phyloP scores from a whole-genome alignment of 768 basidiomycete species.

The Pisolithus microcarpus region DNA sequence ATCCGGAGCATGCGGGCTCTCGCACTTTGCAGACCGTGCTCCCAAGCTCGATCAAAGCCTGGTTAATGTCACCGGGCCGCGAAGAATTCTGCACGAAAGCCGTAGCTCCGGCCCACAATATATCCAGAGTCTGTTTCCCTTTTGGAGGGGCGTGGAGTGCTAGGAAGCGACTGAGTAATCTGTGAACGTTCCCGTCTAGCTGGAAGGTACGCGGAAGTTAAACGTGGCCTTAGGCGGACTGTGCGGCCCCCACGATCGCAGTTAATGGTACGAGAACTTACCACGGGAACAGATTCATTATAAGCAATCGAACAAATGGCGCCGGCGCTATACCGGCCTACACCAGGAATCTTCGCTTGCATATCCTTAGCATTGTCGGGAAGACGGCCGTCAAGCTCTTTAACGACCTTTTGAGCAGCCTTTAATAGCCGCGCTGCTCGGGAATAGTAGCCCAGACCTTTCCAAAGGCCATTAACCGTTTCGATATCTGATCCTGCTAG shows the following conservation, averaged over 20 bases:
- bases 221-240: not conserved
- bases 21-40: slow-evolving; percentile 87
- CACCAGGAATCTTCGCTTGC: slow-evolving; percentile 78
- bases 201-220: slow-evolving; percentile 21
- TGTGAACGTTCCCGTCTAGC: slow-evolving; percentile 88
- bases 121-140: slow-evolving; percentile 65
- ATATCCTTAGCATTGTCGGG: slow-evolving; percentile 77
- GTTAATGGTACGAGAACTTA: slow-evolving; percentile 34
- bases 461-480: slow-evolving; percentile 85
- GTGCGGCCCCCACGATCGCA: not conserved
- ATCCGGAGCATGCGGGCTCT: slow-evolving; percentile 64
- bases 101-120: slow-evolving; percentile 76
- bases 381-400: slow-evolving; percentile 58
- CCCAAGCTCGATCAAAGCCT: slow-evolving; percentile 92
- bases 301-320: slow-evolving; percentile 85
- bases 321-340: slow-evolving; percentile 86
- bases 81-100: slow-evolving; percentile 52
- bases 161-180: slow-evolving; percentile 76
- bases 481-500: slow-evolving; percentile 71
- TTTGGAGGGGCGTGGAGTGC: slow-evolving; percentile 80
- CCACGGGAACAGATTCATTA: slow-evolving; percentile 75
- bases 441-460: slow-evolving; percentile 87
- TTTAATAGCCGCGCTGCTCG: slow-evolving; percentile 74
- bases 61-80: slow-evolving; percentile 78
- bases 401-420: slow-evolving; percentile 76